phyloP scores from a whole-genome alignment of 306 rosid genomes.

The Cicer pinnatifidum region DNA sequence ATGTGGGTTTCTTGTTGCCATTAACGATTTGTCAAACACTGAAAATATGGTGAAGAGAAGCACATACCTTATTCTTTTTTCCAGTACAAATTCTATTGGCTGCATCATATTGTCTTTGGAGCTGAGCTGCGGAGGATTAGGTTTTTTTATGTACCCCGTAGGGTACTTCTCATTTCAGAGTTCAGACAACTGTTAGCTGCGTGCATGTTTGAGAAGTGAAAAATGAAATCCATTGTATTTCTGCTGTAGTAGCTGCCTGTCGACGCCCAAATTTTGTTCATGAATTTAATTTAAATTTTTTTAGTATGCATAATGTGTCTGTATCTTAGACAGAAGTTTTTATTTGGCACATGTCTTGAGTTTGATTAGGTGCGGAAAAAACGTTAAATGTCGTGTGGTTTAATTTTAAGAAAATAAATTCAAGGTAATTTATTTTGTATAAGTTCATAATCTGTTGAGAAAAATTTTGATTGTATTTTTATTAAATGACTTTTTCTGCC shows the following conservation, averaged over 20 bases:
- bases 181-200: constrained; percentile 17
- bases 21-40: constrained; percentile 37
- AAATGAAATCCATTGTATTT: constrained; percentile 40
- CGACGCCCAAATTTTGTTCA: constrained; percentile 51
- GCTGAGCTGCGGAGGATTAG: constrained; percentile 40
- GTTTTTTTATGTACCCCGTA: constrained; percentile 19
- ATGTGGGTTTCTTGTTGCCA: constrained; percentile 40
- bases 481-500: not conserved
- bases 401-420: not conserved
- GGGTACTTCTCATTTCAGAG: constrained; percentile 41
- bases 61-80: constrained; percentile 41
- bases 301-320: not conserved
- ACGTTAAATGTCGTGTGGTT: not conserved
- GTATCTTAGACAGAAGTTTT: not conserved
- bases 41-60: constrained; percentile 45
- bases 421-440: not conserved
- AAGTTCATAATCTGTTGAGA: not conserved
- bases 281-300: not conserved
- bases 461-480: no score
- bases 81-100: constrained; percentile 41
- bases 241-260: constrained; percentile 29
- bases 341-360: not conserved
- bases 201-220: constrained; percentile 2
- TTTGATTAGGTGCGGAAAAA: not conserved
- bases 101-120: constrained; percentile 34